Base-by-base conservation (phyloP, 257 asterid species). In the Solanum okadae region DNA sequence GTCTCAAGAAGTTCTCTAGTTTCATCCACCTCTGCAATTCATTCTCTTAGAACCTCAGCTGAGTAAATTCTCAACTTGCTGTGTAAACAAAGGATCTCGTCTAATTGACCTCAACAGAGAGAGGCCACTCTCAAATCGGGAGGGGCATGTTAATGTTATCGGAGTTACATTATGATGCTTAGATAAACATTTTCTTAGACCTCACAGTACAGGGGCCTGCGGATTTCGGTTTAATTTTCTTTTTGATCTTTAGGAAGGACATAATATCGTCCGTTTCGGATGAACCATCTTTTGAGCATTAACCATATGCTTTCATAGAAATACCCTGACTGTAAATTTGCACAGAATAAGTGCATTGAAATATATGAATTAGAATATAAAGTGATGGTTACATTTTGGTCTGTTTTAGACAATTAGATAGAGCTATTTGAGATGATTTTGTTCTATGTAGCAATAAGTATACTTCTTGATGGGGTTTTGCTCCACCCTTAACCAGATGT, bases 311-410 rank as follows among this genome's bases (percentile, higher is more conserved):
- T 11, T 56, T 75, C 12, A 35, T 76, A 46, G 38, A 38, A 78
- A 49, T 34, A n/a, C 79, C 70, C 70, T 40, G 88, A 67, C 83
- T 67, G 42, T 56, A 59, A 22, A 85, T 85, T 85, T 59, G 87
- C 87, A 85, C 87, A 85, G 63, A 85, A 85, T 85, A 85, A 85
- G 87, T 85, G 78, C 87, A 86, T 70, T 86, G 44, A 68, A 56
- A 29, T 40, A 44, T 38, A 44, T 38, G 88, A 52, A 42, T 42
- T 42, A 59, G 42, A 61, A 68, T 86, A 86, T 77, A 70, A 86
- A 86, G 46, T 18, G 83, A 25, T 38, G 70, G 88, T 86, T 86
- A 70, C 83, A 73, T 71, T 33, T 22, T 73, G 12, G 15, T 10
- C 29, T 3, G 23, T 61, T 56, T 61, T 61, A 8, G 29, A 61